Evolutionary conservation across 345 rosid species (phyloP), one percentile per base, ranked within the genome.

Genomic region (Acer campestre): DNA sequence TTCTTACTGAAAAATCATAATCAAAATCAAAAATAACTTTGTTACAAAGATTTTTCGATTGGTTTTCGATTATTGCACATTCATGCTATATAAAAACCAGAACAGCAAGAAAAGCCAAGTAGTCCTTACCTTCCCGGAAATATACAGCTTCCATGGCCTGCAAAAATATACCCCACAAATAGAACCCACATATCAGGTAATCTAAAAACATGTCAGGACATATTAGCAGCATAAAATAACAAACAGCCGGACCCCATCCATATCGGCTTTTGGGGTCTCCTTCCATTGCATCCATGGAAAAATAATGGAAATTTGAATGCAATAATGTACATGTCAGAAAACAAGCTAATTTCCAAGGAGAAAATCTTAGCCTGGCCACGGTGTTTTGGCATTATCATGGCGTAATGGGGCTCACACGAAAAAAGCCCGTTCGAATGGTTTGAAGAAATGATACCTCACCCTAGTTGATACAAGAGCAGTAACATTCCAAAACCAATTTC

Each of bases 141-240:
- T 80, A 86, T 83, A 89, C 99, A 95, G 87, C 86, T 89, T 75
- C 94, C 98, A 79, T 90, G 98, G 86, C 98, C 98, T 95, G 89
- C 71, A 84, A 79, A 84, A 79, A 74, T 9, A 76, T n/a, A 48
- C 61, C 67, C 70, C 76, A 69, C 69, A 82, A 75, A 16, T 59
- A 67, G 78, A 64, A 70, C 74, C 66, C 3, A 63, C 49, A 5
- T 20, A 56, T 80, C 61, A 84, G 75, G 74, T 29, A 8, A 68
- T 4, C 42, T 2, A n/a, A 11, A 22, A 38, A 10, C 40, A 38
- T 31, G 23, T 64, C 53, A n/a, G 44, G 20, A 20, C 17, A 56
- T 44, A 56, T 23, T 23, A 38, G 23, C 65, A 75, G 71, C 25
- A 66, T 38, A 46, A 55, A 55, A 75, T 20, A 75, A 76, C 74